Percentiles rank a stretch among this genome's conserved stretches.
phyloP scores from a whole-genome alignment of 257 asterid genomes.

The Mitragyna speciosa region DNA sequence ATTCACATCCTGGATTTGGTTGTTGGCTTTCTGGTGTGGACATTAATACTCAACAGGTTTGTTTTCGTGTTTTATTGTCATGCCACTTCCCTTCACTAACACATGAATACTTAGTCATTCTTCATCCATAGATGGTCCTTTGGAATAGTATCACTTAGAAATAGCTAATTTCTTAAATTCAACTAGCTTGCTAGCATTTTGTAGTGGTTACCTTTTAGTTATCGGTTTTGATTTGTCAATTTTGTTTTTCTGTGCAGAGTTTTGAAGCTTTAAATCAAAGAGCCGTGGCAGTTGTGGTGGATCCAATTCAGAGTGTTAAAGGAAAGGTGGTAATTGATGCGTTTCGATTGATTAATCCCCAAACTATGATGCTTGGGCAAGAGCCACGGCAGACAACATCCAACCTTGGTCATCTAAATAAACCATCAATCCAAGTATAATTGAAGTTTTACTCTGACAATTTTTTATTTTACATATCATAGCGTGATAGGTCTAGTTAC shows the following conservation, averaged over 20 bases:
- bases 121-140: neutral
- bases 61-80: conserved; percentile 7
- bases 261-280: conserved; percentile 97
- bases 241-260: conserved; percentile 55
- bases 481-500: neutral
- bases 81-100: neutral
- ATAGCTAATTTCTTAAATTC: neutral
- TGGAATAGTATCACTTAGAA: neutral
- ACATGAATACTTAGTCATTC: neutral
- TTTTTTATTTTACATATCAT: neutral
- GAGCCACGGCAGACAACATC: conserved; percentile 99
- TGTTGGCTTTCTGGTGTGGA: conserved; percentile 99
- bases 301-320: conserved; percentile 98
- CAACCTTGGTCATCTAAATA: conserved; percentile 91
- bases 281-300: conserved; percentile 98
- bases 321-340: conserved; percentile 99
- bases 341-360: conserved; percentile 91
- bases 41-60: conserved; percentile 94
- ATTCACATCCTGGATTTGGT: conserved; percentile 98
- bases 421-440: conserved; percentile 92
- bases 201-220: neutral
- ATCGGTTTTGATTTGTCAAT: neutral
- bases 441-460: neutral
- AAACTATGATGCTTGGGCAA: conserved; percentile 99
- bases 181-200: neutral